phyloP scores from a whole-genome alignment of 306 rosid species.

The Sophora flavescens region DNA sequence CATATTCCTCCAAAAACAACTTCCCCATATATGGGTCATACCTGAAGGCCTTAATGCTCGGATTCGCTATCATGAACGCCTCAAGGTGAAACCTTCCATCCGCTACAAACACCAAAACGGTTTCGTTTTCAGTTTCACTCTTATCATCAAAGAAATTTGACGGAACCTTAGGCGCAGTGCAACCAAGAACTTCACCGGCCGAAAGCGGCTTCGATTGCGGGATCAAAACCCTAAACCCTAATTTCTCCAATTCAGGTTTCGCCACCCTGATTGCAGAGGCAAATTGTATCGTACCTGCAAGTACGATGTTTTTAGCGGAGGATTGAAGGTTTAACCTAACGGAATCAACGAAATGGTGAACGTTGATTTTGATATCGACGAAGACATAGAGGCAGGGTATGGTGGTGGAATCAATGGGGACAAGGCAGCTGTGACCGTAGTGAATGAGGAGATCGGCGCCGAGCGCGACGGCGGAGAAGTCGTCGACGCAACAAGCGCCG shows the following conservation, averaged over 20 bases:
- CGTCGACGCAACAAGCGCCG: conserved; percentile 91
- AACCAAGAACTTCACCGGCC: conserved; percentile 91
- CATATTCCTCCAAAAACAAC: conserved; percentile 86
- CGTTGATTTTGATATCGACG: conserved; percentile 81
- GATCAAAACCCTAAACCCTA: conserved; percentile 74
- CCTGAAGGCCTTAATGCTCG: conserved; percentile 73
- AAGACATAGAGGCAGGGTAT: conserved; percentile 92
- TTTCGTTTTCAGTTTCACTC: conserved; percentile 50
- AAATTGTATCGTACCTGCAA: conserved; percentile 92
- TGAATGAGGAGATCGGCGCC: conserved; percentile 77
- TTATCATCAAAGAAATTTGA: conserved; percentile 37
- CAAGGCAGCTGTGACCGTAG: conserved; percentile 93
- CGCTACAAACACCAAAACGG: conserved; percentile 75
- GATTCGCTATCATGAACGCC: conserved; percentile 96
- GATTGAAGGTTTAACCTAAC: conserved; percentile 59
- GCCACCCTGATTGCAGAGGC: conserved; percentile 78
- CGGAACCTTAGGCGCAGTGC: conserved; percentile 83
- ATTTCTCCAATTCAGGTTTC: conserved; percentile 73
- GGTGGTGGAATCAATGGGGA: conserved; percentile 79
- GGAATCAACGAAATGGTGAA: conserved; percentile 63
- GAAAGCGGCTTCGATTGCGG: conserved; percentile 93
- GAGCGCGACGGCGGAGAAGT: conserved; percentile 77
- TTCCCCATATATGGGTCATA: conserved; percentile 88
- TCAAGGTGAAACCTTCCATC: conserved; percentile 96
- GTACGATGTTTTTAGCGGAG: conserved; percentile 49